Evolutionary conservation across 2,329 filamentous ascomycete genomes (phyloP), one percentile per base, ranked within the genome.

Genomic region (Trichoderma simmonsii): DNA sequence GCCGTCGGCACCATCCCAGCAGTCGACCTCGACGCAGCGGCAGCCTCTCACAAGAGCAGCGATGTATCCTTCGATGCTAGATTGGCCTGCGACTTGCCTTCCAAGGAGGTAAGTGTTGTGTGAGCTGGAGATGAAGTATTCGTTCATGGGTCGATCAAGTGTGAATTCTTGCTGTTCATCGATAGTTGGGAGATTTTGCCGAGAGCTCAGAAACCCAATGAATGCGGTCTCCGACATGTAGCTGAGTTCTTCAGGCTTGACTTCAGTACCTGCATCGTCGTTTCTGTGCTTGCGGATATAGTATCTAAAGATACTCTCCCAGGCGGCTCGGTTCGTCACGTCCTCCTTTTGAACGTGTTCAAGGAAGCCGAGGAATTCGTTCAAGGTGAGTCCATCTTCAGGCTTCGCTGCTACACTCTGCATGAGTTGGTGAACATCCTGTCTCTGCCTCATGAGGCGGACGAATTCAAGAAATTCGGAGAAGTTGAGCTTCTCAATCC

Each of bases 121-220:
- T 1, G 96, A 98, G 84, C 95, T 98, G 1, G 95, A 98, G 75
- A 99, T 96, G 84, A 94, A 98, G 82, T 99, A 99, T 79, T 98
- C 95, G 79, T 97, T 97, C 80, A 98, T 85, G 0, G 96, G 96
- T 28, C 93, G 90, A 78, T 97, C 90, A 70, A 98, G 89, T 6
- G 85, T 85, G 70, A 90, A 89, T 32, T 89, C 83, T 14, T 87
- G 82, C n/a, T 89, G 87, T 73, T 88, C 86, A 56, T 88, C 87
- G 32, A 87, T 83, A 56, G 94, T 87, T 3, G 92, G 86, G 2
- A 89, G 86, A 78, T 97, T 97, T 76, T 90, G 87, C 59, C 88
- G 88, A 0, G 93, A 97, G 15, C 90, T 88, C 14, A 97, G 84
- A 77, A 92, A 97, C 12, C 89, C 89, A 32, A 93, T 89, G 76